These are phyloP conservation scores for Suillus variegatus DNA, from an alignment of 768 basidiomycete species.

Conservation along the genomic window DNA sequence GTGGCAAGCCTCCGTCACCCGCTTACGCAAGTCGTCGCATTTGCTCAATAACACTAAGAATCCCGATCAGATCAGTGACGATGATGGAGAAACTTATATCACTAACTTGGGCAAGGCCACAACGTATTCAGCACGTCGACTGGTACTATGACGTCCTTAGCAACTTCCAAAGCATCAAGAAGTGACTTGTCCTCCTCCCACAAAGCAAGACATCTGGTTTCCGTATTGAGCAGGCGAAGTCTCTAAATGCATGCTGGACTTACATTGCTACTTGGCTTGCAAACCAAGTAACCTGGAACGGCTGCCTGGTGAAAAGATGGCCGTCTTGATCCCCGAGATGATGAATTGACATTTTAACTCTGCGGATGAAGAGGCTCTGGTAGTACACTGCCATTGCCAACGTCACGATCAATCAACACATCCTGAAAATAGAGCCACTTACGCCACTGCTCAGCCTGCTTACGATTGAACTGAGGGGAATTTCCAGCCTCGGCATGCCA, in stretches of 20 bases:
- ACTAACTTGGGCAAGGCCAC: conserved; percentile 62
- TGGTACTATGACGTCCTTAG: conserved; percentile 60
- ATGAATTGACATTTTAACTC: conserved; percentile 55
- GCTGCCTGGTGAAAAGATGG: conserved; percentile 62
- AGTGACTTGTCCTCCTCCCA: conserved; percentile 66
- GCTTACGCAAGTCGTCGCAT: conserved; percentile 49
- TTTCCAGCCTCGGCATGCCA: conserved; percentile 51
- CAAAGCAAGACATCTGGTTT: conserved; percentile 57
- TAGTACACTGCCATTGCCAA: conserved; percentile 53
- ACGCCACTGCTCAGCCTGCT: conserved; percentile 82
- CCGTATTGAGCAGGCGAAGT: conserved; percentile 12
- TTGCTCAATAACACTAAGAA: conserved; percentile 47
- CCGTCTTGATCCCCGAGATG: conserved; percentile 52
- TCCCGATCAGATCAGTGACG: neutral
- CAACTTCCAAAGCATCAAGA: conserved; percentile 61
- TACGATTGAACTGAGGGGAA: conserved; percentile 62
- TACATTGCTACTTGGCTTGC: conserved; percentile 65
- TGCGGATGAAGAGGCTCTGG: conserved; percentile 65
- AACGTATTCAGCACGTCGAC: conserved; percentile 68
- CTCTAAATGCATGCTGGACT: conserved; percentile 23
- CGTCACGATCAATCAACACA: neutral
- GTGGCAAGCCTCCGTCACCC: conserved; percentile 50
- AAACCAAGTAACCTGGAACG: conserved; percentile 74
- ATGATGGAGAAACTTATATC: too few relatives aligned
- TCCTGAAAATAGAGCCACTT: conserved; percentile 32